A percentile compares a stretch with the other conserved stretches of the same genome.
Conservation (phyloP, 75 land plant species). For the Cryptomeria japonica region DNA sequence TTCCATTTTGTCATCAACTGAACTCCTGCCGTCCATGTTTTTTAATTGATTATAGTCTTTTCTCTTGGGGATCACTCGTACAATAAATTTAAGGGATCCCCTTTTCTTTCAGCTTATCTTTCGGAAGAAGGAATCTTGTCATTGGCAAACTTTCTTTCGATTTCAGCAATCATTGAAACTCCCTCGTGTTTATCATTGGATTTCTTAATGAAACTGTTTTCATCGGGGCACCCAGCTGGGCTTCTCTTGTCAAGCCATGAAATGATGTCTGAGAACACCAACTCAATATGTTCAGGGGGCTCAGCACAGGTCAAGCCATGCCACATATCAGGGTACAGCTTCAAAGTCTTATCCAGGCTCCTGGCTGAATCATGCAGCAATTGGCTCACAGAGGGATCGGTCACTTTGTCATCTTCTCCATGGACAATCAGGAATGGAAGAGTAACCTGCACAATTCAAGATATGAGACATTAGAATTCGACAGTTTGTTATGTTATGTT, state of each 20-base stretch:
- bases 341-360: conserved; percentile 84
- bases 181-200: background rate
- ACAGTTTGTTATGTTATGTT: no score
- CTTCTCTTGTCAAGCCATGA: conserved; percentile 65
- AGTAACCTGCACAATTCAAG: conserved; percentile 37
- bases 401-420: conserved; percentile 81
- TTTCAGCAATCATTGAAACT: background rate
- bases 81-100: background rate
- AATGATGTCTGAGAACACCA: conserved; percentile 75
- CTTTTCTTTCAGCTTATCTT: background rate
- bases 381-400: conserved; percentile 75
- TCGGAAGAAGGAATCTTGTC: background rate
- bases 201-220: background rate
- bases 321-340: conserved; percentile 90
- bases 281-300: conserved; percentile 61
- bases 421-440: conserved; percentile 80
- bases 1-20: background rate
- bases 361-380: conserved; percentile 49
- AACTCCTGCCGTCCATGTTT: background rate
- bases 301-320: conserved; percentile 82
- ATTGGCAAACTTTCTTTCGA: conserved; percentile 2
- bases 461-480: background rate
- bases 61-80: no score
- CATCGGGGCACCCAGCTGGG: conserved; percentile 11
- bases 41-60: background rate